Base-by-base conservation (phyloP, 768 basidiomycete genomes). In the Lyophyllum semitale region DNA sequence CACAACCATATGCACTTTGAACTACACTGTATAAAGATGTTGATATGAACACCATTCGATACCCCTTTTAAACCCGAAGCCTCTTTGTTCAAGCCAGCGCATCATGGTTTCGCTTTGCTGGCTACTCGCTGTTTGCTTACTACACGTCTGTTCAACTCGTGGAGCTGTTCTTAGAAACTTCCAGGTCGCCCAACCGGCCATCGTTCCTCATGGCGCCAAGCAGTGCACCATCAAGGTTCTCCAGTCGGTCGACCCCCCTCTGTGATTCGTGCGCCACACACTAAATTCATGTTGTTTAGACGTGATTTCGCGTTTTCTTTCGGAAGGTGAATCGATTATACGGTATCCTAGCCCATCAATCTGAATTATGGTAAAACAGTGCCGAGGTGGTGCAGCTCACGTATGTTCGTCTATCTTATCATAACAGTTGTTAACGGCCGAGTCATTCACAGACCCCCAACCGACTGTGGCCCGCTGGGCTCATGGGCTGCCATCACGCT, bases 401-500 rank as follows among this genome's bases (percentile, higher is more conserved):
- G 88, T 88, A 63, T 57, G 80, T 66, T 25, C 43, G 12, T 8
- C 20, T 4, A 9, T 18, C 12, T 18, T 8, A 37, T 15, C 4
- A 5, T 15, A 9, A 29, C n/a, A 18, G 4, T 30, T 38, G 30
- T 47, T 46, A 37, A 29, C 44, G 9, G 46, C n/a, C 25, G 30
- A n/a, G 13, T 48, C 40, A 47, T 4, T 18, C 18, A 13, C 17
- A 90, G 88, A 22, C 90, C 90, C 23, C 88, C 89, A 0, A 81
- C 81, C 9, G 81, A 86, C 61, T 92, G 90, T 66, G 89, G 90
- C 15, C 66, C 75, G 3, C 73, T 79, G 20, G 88, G 90, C 1
- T 82, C 85, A 4, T 92, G 90, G 90, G 81, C 87, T 7, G 89
- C 82, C 0, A 77, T 92, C 29, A 87, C 83, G 8, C 73, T 91